Evolutionary conservation across 2,329 filamentous ascomycete genomes (phyloP), one percentile per base, ranked within the genome.

Genomic region (Alternaria sp.): DNA sequence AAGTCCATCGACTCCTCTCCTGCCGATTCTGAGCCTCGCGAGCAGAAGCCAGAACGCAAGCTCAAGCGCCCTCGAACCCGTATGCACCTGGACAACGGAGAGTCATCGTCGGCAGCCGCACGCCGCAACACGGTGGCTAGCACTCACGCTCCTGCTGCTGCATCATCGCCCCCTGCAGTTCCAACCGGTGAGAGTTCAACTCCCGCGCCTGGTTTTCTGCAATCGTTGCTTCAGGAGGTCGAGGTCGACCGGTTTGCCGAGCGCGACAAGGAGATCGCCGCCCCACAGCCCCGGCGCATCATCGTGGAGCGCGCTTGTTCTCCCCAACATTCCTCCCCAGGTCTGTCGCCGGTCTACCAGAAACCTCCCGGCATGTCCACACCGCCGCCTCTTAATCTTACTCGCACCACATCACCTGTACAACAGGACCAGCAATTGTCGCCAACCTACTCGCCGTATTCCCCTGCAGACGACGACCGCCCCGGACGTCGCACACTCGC

Each of bases 21-120:
- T 3, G 84, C 84, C 6, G 91, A 93, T 68, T 84, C 87, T 28
- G 88, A 89, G 23, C 81, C 83, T 55, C 88, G 62, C 19, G 80
- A 95, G 71, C 81, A 83, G 44, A 88, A 74, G 32, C 91, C 91
- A 0, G 90, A 96, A 78, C 89, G 94, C 54, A 94, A 92, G 78
- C 83, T 97, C 49, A 97, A 97, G 81, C 90, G 94, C 15, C 94
- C 94, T 28, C 89, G 94, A 63, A 96, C 93, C 19, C 87, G 92
- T 69, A 86, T 92, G 53, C 83, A 90, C 54, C 85, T 85, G 57
- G 85, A 88, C 54, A 79, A 83, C 25, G 81, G 80, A 15, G 83
- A 84, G 43, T 80, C 83, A 43, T 75, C 77, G 15, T 62, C 73
- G 36, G 65, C 72, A 21, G 73, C 68, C 30, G 73, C 69, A 60